Percentiles rank a stretch among this genome's conserved stretches.
These are phyloP conservation scores for Vanrija humicola DNA, from an alignment of 1,284 basidiomycete genomes.

Conservation along the genomic window DNA sequence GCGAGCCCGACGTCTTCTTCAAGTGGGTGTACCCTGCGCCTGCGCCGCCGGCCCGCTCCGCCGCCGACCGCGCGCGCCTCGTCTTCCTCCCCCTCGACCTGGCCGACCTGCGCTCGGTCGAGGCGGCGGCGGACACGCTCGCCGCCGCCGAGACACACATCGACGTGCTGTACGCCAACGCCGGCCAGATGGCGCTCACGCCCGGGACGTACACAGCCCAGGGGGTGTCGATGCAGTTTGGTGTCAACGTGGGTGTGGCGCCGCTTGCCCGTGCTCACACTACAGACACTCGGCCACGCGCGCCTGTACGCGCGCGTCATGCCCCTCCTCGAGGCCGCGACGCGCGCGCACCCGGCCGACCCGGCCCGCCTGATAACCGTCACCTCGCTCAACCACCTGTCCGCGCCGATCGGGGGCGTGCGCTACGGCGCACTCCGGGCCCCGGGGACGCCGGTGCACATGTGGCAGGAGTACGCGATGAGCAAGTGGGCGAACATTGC, in stretches of 20 bases:
- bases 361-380: conserved; percentile 55
- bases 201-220: conserved; percentile 51
- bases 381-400: conserved; percentile 49
- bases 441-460: conserved; percentile 23
- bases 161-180: conserved; percentile 53
- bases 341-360: not conserved
- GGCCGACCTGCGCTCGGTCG: conserved; percentile 56
- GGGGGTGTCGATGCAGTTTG: conserved; percentile 59
- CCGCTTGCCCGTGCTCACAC: too few species aligned
- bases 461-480: conserved; percentile 51
- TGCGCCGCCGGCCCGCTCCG: not conserved
- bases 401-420: conserved; percentile 35
- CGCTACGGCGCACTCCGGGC: conserved; percentile 24
- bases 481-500: conserved; percentile 54
- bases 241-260: conserved; percentile 54
- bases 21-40: conserved; percentile 1
- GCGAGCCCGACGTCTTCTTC: not conserved
- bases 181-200: conserved; percentile 56
- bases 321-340: conserved; percentile 51
- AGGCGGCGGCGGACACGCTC: conserved; percentile 56
- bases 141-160: conserved; percentile 32
- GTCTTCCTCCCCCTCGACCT: conserved; percentile 57
- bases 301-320: conserved; percentile 56
- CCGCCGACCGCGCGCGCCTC: not conserved
- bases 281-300: conserved; percentile 52